Percentiles rank a stretch among this genome's conserved stretches.
Evolutionary conservation across 768 basidiomycete species (phyloP).

Genomic region (Calocera viscosa): DNA sequence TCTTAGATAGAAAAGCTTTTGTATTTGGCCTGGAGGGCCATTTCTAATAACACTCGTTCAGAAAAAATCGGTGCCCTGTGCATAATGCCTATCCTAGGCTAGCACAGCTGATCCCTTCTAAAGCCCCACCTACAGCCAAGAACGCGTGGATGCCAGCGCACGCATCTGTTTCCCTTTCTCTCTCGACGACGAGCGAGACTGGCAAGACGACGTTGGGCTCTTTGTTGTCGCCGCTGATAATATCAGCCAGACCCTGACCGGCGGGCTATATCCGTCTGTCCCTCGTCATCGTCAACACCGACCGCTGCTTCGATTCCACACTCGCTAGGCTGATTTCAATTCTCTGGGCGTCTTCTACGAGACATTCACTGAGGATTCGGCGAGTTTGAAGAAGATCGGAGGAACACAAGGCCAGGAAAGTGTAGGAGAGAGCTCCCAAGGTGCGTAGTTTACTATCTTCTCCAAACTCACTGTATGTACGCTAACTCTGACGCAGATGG

Average conservation of each 20-base stretch:
- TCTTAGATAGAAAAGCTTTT: background rate
- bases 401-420: background rate
- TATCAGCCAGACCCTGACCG: too few species aligned
- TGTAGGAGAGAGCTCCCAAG: background rate
- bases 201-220: too few species aligned
- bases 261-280: too few species aligned
- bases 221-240: too few species aligned
- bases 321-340: too few species aligned
- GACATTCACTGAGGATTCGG: too few species aligned
- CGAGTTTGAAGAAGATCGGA: too few species aligned
- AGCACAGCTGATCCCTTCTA: background rate
- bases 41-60: background rate
- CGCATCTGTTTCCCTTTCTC: background rate
- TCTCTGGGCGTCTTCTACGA: too few species aligned
- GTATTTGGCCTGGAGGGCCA: background rate
- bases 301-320: too few species aligned
- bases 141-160: background rate
- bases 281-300: too few species aligned
- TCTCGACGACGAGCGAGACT: background rate
- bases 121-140: background rate
- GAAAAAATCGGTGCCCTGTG: background rate
- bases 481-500: background rate
- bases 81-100: background rate
- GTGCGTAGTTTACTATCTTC: background rate
- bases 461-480: background rate